Percentiles rank a stretch among this genome's conserved stretches.
These are phyloP conservation scores for Adansonia rubrostipa DNA, from an alignment of 441 rosid species.

Conservation along the genomic window DNA sequence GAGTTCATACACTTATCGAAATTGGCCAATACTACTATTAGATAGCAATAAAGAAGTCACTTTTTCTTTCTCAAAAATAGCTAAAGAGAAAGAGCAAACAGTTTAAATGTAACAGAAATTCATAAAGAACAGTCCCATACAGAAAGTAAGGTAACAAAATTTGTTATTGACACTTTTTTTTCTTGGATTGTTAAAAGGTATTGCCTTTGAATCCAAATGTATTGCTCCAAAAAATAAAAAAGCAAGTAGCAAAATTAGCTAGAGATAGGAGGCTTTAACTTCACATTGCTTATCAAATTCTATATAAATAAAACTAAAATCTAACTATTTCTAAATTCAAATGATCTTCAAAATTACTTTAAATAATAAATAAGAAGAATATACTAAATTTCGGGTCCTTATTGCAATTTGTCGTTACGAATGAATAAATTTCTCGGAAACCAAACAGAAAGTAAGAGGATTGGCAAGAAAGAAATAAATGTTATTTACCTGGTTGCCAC, in stretches of 20 bases:
- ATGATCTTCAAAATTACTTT: neutral
- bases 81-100: neutral
- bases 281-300: neutral
- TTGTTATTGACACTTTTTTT: neutral
- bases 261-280: neutral
- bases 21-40: neutral
- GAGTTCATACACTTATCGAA: neutral
- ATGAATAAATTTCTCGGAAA: slow-evolving; percentile 17
- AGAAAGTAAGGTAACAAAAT: neutral
- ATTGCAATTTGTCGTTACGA: neutral
- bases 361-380: neutral
- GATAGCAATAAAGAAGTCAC: neutral
- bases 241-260: slow-evolving; percentile 13
- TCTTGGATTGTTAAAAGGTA: neutral
- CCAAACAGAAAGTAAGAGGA: slow-evolving; percentile 18
- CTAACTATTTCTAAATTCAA: slow-evolving; percentile 12
- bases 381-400: neutral
- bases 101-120: neutral
- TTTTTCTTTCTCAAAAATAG: neutral
- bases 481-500: slow-evolving; percentile 70
- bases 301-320: neutral
- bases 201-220: neutral
- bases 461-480: neutral
- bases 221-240: neutral
- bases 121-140: neutral